Base-by-base conservation (phyloP, 306 rosid genomes). In the Cicer chorassanicum region DNA sequence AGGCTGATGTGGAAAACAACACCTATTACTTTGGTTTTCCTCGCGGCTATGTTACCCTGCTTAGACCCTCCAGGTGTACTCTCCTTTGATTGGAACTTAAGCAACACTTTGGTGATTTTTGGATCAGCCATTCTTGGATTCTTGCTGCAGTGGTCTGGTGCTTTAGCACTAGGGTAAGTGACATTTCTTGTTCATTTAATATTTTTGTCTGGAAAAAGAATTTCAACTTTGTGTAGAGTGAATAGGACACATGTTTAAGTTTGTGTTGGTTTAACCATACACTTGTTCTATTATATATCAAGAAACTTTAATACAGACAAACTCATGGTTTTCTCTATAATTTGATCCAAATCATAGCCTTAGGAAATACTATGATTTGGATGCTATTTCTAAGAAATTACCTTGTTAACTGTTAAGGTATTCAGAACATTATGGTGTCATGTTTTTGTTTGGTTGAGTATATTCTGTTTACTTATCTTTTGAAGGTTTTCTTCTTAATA, bases 1-100 rank as follows among this genome's bases (percentile, higher is more conserved):
- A 92, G 97, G 83, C 82, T 92, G 74, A 92, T 89, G 97, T 92
- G 97, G 97, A 89, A 92, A 82, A 92, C 96, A 41, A 92, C 96
- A 14, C 97, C 96, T 13, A 70, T 92, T 73, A 89, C 93, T 18
- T 78, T 92, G 82, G 65, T 87, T 77, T 90, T 88, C 82, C 87
- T 92, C 8, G 82, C 84, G 8, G 82, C 90, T 18, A 76, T 92
- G 77, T 74, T 89, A 42, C 97, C 96, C 24, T 85, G 91, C 87
- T 88, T 92, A 81, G 96, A 92, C 62, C 93, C 97, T 29, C 96
- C 93, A 3, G 96, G 90, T 62, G 89, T 83, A 41, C 86, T 88
- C 24, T 80, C 93, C 68, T 92, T 89, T 41, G 74, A 88, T 75
- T 92, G 93, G 97, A 86, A 81, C 85, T 79, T 86, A 34, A 49